phyloP scores from a whole-genome alignment of 257 asterid species.

The Solanum appendiculatum region DNA sequence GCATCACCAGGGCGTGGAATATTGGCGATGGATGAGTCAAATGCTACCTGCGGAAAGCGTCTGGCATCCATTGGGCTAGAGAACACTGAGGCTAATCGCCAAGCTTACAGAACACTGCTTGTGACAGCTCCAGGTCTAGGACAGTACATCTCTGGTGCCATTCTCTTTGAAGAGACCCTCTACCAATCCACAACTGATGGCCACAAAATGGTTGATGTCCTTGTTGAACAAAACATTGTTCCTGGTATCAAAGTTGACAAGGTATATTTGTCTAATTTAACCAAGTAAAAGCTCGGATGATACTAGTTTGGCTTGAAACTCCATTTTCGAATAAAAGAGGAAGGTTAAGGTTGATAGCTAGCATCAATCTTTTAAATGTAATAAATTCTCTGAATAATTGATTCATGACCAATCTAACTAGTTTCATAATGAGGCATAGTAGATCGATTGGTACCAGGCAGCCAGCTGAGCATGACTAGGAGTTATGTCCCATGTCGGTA shows the following conservation, averaged over 20 bases:
- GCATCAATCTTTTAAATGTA: not conserved
- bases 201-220: slow-evolving; percentile 12
- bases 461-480: not conserved
- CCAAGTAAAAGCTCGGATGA: not conserved
- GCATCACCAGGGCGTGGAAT: slow-evolving; percentile 21
- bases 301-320: not conserved
- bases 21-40: slow-evolving; percentile 8
- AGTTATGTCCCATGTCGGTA: not conserved
- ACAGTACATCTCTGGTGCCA: not conserved
- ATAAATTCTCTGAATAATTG: not conserved
- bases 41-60: not conserved
- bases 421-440: not conserved
- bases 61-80: not conserved
- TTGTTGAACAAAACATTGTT: slow-evolving; percentile 14
- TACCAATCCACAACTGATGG: not conserved
- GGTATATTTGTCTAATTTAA: not conserved
- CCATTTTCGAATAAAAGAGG: not conserved
- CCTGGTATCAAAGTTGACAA: slow-evolving; percentile 15
- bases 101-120: slow-evolving; percentile 8
- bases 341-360: not conserved
- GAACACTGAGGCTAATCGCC: not conserved
- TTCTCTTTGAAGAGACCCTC: not conserved
- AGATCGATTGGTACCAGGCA: not conserved
- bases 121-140: slow-evolving; percentile 6
- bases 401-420: not conserved